Base-by-base conservation (phyloP, 345 rosid species). In the Gossypium sturtianum region DNA sequence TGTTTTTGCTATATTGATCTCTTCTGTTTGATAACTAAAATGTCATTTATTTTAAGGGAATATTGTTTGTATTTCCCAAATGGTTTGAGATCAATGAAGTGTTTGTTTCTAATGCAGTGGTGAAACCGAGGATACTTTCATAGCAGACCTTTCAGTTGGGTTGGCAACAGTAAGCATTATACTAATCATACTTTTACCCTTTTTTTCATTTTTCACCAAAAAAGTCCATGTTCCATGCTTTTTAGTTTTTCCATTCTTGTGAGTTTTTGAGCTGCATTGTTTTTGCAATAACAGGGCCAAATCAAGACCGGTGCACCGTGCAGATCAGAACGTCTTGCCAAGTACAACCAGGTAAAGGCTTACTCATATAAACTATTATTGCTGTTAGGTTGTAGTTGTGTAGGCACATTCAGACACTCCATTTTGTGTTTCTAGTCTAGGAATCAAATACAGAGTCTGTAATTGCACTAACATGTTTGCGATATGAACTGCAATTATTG, bases 261-360 rank as follows among this genome's bases (percentile, higher is more conserved):
- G 41, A 67, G 22, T 20, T 25, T 23, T 23, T 67, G 45, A 27
- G 25, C 45, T 69, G 16, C 59, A 4, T 59, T 23, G 1, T 20
- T 59, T 59, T 59, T 58, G 16, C 57, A 0, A 61, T 5, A 78
- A 43, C 87, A 89, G 90, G 91, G 91, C 20, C 93, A 84, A 73
- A 87, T 87, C 64, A 89, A 87, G 83, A 87, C 89, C 0, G 89
- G 94, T 47, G 94, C 91, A 27, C 91, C 94, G 1, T 87, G 90
- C 88, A 84, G 91, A 72, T 90, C 91, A 0, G 94, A 88, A 74
- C 89, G 90, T 61, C 89, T 88, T 63, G 94, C 92, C 1, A 90
- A 90, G 70, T 90, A 90, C 79, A 90, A 86, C 75, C 94, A 88
- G 90, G 94, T 88, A 73, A 29, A 56, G 23, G 44, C n/a, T 52